Percentiles rank a stretch among this genome's conserved stretches.
Conservation (phyloP, 345 rosid genomes). For the Eucalyptus melliodora region DNA sequence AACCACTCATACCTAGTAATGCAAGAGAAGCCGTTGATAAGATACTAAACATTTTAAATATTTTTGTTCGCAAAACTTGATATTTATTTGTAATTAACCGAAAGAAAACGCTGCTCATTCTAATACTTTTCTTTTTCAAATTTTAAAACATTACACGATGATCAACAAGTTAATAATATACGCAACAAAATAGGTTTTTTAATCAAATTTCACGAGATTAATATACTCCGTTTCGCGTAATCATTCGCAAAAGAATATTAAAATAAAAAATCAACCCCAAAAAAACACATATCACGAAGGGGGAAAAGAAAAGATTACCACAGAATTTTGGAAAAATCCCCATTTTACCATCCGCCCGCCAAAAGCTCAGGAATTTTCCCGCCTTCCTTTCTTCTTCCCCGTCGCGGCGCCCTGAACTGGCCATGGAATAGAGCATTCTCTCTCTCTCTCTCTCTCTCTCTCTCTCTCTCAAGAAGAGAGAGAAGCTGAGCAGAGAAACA, state of each 20-base stretch:
- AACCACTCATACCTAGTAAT: too few species aligned
- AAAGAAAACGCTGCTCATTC: not conserved
- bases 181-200: fast-evolving
- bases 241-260: not conserved
- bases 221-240: not conserved
- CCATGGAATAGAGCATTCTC: not conserved
- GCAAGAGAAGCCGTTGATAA: too few species aligned
- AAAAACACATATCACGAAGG: not conserved
- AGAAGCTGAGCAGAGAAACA: not conserved
- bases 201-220: not conserved
- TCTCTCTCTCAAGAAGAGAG: not conserved
- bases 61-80: not conserved
- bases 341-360: not conserved
- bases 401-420: not conserved
- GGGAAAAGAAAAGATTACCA: not conserved
- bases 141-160: not conserved
- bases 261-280: not conserved
- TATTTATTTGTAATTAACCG: not conserved
- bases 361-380: not conserved
- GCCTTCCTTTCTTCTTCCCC: not conserved
- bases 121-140: fast-evolving
- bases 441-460: not conserved
- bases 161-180: not conserved
- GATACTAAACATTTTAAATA: too few species aligned
- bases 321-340: not conserved